Percentiles rank a stretch among this genome's conserved stretches.
Conservation (phyloP, 805 yeast genomes). For the Trichomonascus vanleenenianus region DNA sequence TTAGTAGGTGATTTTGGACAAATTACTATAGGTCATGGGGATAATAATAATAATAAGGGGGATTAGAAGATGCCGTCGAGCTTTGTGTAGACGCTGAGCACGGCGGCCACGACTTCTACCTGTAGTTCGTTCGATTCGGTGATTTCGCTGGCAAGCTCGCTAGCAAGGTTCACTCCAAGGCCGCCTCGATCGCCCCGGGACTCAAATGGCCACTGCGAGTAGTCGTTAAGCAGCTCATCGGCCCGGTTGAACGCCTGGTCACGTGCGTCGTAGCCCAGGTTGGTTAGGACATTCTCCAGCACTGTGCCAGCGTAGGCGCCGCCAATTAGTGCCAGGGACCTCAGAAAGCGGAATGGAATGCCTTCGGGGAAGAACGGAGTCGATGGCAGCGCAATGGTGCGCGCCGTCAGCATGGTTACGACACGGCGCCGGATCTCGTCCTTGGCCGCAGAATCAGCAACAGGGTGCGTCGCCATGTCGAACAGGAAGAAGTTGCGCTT, state of each 20-base stretch:
- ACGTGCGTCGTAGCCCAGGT: constrained; percentile 75
- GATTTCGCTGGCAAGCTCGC: constrained; percentile 38
- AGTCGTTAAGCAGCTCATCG: constrained; percentile 81
- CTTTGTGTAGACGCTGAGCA: constrained; percentile 78
- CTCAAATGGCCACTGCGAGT: constrained; percentile 77
- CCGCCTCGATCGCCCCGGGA: constrained; percentile 41
- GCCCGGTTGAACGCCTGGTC: constrained; percentile 90
- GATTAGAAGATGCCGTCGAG: constrained; percentile 83
- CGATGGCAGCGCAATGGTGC: constrained; percentile 52
- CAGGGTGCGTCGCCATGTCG: constrained; percentile 98
- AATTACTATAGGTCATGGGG: too few relatives aligned
- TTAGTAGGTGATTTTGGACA: too few relatives aligned
- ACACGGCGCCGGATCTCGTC: constrained; percentile 72
- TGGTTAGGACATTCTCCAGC: constrained; percentile 71
- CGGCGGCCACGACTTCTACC: constrained; percentile 89
- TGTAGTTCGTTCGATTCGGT: constrained; percentile 44
- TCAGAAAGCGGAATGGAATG: constrained; percentile 59
- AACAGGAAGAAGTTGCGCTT: constrained; percentile 88
- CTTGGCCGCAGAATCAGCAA: constrained; percentile 78
- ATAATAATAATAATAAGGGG: too few relatives aligned
- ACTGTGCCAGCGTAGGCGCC: constrained; percentile 96
- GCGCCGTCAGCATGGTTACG: constrained; percentile 57
- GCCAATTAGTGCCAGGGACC: constrained; percentile 76
- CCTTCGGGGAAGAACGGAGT: constrained; percentile 61
- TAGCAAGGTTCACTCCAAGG: constrained; percentile 60